Evolutionary conservation across 306 rosid species (phyloP), one percentile per base, ranked within the genome.

Genomic region (Benincasa hispida): DNA sequence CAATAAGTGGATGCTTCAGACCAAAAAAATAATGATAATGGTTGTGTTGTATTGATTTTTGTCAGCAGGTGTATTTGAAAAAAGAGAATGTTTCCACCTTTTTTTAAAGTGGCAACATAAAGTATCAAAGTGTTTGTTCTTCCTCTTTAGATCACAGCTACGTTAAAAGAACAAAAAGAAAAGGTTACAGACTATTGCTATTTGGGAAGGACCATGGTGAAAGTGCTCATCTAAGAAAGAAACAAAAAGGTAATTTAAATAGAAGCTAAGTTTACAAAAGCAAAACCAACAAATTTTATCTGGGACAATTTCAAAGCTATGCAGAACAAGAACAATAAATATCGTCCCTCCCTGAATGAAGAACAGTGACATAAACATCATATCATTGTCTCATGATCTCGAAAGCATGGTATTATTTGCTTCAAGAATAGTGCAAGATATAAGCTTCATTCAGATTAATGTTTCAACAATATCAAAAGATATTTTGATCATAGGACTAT

Each of bases 161-260:
- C 51, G 1, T 45, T 13, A 45, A 45, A 45, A 45, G 51, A 13
- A 45, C 8, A 37, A 5, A 37, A 35, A 37, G 9, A 37, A 37
- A 45, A 45, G 15, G 50, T 45, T 45, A 45, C 50, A 45, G 4
- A 45, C 0, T 3, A 12, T n/a, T n/a, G n/a, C n/a, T n/a, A n/a
- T n/a, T n/a, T n/a, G n/a, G n/a, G n/a, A n/a, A n/a, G 97, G 50
- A 94, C 99, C 99, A 94, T 92, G 75, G 97, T 94, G 91, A 94
- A 94, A 78, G 95, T 90, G 80, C 97, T 94, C 97, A 94, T 94
- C 99, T 94, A 78, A 34, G 53, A 47, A 76, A 75, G 21, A 6
- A 24, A 24, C 78, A 81, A 86, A n/a, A 79, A 4, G 34, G 72
- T 34, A 7, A 28, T 67, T 67, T 61, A 24, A 17, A 30, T 28